phyloP scores from a whole-genome alignment of 768 basidiomycete genomes.

The Cyathus striatus region DNA sequence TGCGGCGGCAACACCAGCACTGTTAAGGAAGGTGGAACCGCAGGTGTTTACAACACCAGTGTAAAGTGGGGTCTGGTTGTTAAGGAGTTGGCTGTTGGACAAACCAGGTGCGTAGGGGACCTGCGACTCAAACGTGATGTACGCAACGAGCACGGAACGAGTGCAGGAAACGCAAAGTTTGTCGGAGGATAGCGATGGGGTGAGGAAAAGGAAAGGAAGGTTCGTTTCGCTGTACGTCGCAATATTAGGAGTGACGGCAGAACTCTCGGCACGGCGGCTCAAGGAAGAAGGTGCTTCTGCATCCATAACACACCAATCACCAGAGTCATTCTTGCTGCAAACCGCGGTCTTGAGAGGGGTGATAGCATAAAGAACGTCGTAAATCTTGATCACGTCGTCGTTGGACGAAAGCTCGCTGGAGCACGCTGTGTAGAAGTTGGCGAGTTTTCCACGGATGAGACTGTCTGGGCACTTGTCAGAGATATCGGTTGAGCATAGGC shows the following conservation, averaged over 20 bases:
- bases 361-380: slow-evolving; percentile 78
- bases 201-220: slow-evolving; percentile 79
- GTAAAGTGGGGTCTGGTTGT: slow-evolving; percentile 66
- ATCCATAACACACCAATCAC: slow-evolving; percentile 62
- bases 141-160: slow-evolving; percentile 66
- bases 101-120: slow-evolving; percentile 78
- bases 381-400: slow-evolving; percentile 50
- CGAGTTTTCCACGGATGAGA: slow-evolving; percentile 55
- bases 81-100: slow-evolving; percentile 54
- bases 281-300: slow-evolving; percentile 25
- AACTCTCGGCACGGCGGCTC: slow-evolving; percentile 21
- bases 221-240: slow-evolving; percentile 51
- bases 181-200: slow-evolving; percentile 37
- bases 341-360: slow-evolving; percentile 60
- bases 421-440: slow-evolving; percentile 71
- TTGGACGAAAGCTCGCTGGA: slow-evolving; percentile 60
- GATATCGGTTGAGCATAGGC: slow-evolving; percentile 47
- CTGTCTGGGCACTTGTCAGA: slow-evolving; percentile 48
- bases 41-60: slow-evolving; percentile 56
- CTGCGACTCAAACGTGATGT: slow-evolving; percentile 69
- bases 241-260: slow-evolving; percentile 48
- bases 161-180: slow-evolving; percentile 82
- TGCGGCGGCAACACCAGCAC: slow-evolving; percentile 52
- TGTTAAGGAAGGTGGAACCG: slow-evolving; percentile 63
- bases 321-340: slow-evolving; percentile 71